phyloP scores from a whole-genome alignment of 192 early-diverging fungal genomes.

The Backusella morwellensis region DNA sequence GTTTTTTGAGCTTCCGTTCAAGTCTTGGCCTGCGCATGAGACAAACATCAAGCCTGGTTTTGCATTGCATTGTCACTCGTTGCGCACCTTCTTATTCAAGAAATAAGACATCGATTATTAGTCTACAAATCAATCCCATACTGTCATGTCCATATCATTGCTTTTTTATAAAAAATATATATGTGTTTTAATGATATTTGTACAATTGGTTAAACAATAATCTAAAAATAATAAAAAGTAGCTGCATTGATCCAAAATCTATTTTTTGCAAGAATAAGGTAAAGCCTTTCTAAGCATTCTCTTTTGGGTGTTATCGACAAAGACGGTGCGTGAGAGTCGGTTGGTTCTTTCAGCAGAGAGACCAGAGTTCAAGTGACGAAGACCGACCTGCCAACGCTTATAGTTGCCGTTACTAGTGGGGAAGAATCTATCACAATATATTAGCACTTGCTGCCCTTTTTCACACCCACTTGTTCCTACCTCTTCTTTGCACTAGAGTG shows the following conservation, averaged over 20 bases:
- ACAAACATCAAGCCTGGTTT: not conserved
- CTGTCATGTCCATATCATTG: not conserved
- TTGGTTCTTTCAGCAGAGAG: constrained; percentile 36
- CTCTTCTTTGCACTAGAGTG: constrained; percentile 45
- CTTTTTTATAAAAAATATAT: not conserved
- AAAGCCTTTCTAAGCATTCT: constrained; percentile 37
- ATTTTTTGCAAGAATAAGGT: constrained; percentile 32
- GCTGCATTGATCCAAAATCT: not conserved
- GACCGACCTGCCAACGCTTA: constrained; percentile 41
- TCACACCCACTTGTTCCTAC: not conserved
- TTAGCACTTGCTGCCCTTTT: too few relatives aligned
- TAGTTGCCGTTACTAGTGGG: constrained; percentile 38
- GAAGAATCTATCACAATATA: constrained; percentile 23
- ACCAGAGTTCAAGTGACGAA: constrained; percentile 36
- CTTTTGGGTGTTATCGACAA: constrained; percentile 34
- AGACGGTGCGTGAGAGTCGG: constrained; percentile 22
- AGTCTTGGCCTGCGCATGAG: not conserved
- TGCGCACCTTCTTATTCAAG: not conserved
- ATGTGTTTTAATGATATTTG: constrained; percentile 3
- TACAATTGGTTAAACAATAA: not conserved
- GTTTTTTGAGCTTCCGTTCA: not conserved
- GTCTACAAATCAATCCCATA: not conserved
- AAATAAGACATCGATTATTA: not conserved
- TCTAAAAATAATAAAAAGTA: not conserved
- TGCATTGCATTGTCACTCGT: not conserved